These are phyloP conservation scores for Xylaria curta DNA, from an alignment of 495 filamentous ascomycete species.

Conservation along the genomic window DNA sequence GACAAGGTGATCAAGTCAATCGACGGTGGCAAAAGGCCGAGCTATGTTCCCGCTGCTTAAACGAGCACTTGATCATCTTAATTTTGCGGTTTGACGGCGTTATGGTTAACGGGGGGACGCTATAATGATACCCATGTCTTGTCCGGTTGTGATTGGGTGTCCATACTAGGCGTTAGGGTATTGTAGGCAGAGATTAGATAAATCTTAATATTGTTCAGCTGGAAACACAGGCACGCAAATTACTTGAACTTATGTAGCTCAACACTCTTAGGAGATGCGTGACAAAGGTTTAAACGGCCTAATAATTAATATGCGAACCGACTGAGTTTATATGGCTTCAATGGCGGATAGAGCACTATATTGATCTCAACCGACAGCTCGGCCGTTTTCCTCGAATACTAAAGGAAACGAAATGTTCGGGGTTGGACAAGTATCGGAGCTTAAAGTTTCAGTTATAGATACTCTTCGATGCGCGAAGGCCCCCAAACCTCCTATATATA, in stretches of 20 bases:
- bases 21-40: not conserved
- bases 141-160: not conserved
- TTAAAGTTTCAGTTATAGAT: too few relatives aligned
- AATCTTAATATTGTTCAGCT: not conserved
- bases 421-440: too few relatives aligned
- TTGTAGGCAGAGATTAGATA: not conserved
- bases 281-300: not conserved
- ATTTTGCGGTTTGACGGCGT: not conserved
- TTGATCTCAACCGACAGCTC: not conserved
- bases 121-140: constrained; percentile 3
- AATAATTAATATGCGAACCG: not conserved
- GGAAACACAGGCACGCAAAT: not conserved
- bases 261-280: not conserved
- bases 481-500: too few relatives aligned
- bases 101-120: not conserved
- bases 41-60: constrained; percentile 4
- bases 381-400: not conserved
- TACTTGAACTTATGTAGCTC: not conserved
- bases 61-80: not conserved
- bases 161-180: not conserved
- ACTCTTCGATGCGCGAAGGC: too few relatives aligned
- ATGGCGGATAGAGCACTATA: not conserved
- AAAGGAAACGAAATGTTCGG: not conserved
- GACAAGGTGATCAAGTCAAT: not conserved
- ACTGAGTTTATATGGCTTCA: not conserved